Evolutionary conservation across 768 basidiomycete species (phyloP), one percentile per base, ranked within the genome.

Genomic region (Tephrocybe sp.): DNA sequence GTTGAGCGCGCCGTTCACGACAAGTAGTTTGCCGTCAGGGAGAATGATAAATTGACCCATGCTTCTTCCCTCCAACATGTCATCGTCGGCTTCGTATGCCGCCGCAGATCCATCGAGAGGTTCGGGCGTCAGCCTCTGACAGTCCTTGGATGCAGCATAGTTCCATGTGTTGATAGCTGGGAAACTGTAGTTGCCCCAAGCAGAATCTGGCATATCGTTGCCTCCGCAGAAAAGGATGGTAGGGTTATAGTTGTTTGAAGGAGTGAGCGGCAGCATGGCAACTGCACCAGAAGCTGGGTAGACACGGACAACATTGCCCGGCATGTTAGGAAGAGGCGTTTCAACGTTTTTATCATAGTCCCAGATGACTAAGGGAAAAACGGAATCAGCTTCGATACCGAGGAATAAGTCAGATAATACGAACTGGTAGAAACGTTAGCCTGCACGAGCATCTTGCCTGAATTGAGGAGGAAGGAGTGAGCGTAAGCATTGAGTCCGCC

Each of bases 11-110:
- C 93, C 94, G 63, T 94, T 94, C 57, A 92, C 68, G 45, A 93
- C 77, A 18, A 92, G 73, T n/a, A 94, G 48, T 27, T 79, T 86
- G 6, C 85, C 86, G 40, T 90, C 82, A 0, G 92, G 83, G 7
- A 97, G 83, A 31, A 78, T 77, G 66, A 94, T 84, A 64, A 95
- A 92, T 63, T 92, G 89, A 9, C 93, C 91, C 94, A 97, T 97
- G 22, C 88, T 90, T 16, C 92, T 79, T 0, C 82, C 80, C 52
- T 83, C 75, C 8, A 81, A 71, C 76, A 94, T 82, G 50, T 80
- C 65, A 54, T 94, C 92, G 50, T 92, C 91, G 57, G 86, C 75
- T 5, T 73, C 67, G 61, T 89, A 91, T 0, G 57, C 66, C 0
- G 83, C 74, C 0, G 73, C 30, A 1, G 84, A 80, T 3, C 86